phyloP scores from a whole-genome alignment of 345 rosid genomes.

The Pseudoturritis turrita region DNA sequence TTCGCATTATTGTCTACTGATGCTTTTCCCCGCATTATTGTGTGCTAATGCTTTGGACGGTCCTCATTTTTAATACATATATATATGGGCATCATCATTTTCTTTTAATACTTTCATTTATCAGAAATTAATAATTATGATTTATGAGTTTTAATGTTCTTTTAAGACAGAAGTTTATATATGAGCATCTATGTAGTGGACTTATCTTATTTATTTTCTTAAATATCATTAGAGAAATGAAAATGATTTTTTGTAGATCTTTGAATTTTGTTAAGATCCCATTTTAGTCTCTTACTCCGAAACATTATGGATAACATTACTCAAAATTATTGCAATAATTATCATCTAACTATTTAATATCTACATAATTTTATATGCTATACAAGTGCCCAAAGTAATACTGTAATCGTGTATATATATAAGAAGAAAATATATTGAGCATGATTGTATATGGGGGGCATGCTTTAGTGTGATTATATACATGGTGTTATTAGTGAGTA shows the following conservation, averaged over 20 bases:
- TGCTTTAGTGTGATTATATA: neutral
- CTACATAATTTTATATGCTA: neutral
- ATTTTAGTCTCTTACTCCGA: neutral
- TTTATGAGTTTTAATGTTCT: neutral
- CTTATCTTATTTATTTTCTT: neutral
- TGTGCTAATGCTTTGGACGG: constrained; percentile 27
- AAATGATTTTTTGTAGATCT: neutral
- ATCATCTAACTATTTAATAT: neutral
- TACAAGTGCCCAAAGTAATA: neutral
- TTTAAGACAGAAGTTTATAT: neutral
- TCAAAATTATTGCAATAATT: neutral
- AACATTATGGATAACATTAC: neutral
- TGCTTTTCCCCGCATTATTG: constrained; percentile 21
- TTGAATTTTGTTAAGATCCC: neutral
- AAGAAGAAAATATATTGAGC: neutral
- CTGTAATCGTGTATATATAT: neutral
- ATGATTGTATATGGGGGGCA: constrained; percentile 1
- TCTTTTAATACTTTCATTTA: constrained; percentile 6
- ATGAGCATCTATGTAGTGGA: neutral
- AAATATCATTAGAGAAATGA: neutral
- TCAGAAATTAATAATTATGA: neutral
- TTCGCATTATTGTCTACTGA: constrained; percentile 18
- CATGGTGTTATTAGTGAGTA: neutral
- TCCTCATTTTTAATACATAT: constrained; percentile 18
- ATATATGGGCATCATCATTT: constrained; percentile 8